Evolutionary conservation across 1,139 yeast species (phyloP), one percentile per base, ranked within the genome.

Genomic region (Suhomyces yuchorum): DNA sequence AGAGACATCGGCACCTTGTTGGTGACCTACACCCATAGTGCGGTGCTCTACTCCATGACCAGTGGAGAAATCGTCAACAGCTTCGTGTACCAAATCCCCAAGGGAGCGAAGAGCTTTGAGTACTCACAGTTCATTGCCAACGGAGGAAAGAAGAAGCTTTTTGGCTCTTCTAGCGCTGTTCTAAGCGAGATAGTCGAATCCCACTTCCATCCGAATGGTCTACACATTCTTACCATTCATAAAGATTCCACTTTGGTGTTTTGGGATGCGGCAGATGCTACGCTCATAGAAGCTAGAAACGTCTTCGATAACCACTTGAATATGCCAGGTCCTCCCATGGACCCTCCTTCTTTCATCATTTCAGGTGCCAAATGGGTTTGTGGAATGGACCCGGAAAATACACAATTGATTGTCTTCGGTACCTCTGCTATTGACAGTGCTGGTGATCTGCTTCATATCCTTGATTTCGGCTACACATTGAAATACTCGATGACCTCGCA

Each of bases 121-220:
- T 60, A 63, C 49, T 60, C 76, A 1, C 55, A 62, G 26, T 52
- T 53, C 38, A 56, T 70, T 5, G 66, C 67, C 23, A 80, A 75
- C 43, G 70, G 78, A 2, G 75, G 80, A 5, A 75, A 75, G 52
- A 71, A 67, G 58, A 74, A 72, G 55, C 47, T 75, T 35, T 75
- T 75, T 55, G 73, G 77, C 8, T 62, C 67, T n/a, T 62, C 70
- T 4, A 73, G 72, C 48, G 71, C 66, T n/a, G 64, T 75, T 2
- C 53, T 65, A 26, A 85, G 93, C 1, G 80, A 73, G 38, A 62
- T 88, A 2, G 57, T 73, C 2, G 82, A 81, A 46, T 85, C 97
- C 0, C 73, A 82, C 37, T 93, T 89, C 81, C 97, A 92, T 63
- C 99, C 99, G 2, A 90, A 91, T 62, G 97, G 98, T 0, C 77